Percentiles rank a stretch among this genome's conserved stretches.
These are phyloP conservation scores for Clonostachys chloroleuca DNA, from an alignment of 2,329 filamentous ascomycete genomes.

Conservation along the genomic window DNA sequence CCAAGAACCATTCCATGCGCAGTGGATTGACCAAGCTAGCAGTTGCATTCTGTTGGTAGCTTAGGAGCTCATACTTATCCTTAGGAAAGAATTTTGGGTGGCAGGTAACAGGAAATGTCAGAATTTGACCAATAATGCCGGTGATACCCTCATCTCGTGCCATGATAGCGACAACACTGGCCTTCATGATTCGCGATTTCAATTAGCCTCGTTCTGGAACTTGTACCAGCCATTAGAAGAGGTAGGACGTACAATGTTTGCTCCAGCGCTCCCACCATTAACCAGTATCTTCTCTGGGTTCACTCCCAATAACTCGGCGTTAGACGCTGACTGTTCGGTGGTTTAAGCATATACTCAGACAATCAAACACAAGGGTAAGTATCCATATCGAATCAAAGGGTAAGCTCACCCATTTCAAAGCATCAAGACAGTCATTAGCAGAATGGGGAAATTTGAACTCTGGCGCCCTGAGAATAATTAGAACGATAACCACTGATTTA, in stretches of 20 bases:
- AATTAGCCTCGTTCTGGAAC: not conserved
- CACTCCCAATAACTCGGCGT: conserved; percentile 18
- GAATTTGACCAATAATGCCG: conserved; percentile 23
- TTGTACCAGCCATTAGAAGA: not conserved
- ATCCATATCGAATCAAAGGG: not conserved
- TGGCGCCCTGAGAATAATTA: conserved; percentile 19
- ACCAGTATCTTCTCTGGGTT: conserved; percentile 26
- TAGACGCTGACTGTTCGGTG: conserved; percentile 15
- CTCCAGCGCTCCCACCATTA: conserved; percentile 26
- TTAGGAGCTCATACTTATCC: conserved; percentile 25
- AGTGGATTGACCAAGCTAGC: conserved; percentile 18
- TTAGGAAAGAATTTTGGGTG: conserved; percentile 26
- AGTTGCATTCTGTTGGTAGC: conserved; percentile 23
- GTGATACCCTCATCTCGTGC: conserved; percentile 21
- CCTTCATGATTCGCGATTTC: conserved; percentile 5
- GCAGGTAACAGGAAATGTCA: conserved; percentile 25
- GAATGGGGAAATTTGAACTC: conserved; percentile 26
- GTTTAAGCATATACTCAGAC: no score
- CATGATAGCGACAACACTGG: conserved; percentile 17
- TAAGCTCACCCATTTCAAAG: conserved; percentile 25
- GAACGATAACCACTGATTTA: not conserved
- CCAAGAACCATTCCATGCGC: conserved; percentile 25
- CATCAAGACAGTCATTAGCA: conserved; percentile 27
- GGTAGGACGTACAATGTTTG: conserved; percentile 18
- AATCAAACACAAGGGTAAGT: not conserved